Percentiles rank a stretch among this genome's conserved stretches.
Conservation (phyloP, 306 rosid species). For the Citrullus colocynthis region DNA sequence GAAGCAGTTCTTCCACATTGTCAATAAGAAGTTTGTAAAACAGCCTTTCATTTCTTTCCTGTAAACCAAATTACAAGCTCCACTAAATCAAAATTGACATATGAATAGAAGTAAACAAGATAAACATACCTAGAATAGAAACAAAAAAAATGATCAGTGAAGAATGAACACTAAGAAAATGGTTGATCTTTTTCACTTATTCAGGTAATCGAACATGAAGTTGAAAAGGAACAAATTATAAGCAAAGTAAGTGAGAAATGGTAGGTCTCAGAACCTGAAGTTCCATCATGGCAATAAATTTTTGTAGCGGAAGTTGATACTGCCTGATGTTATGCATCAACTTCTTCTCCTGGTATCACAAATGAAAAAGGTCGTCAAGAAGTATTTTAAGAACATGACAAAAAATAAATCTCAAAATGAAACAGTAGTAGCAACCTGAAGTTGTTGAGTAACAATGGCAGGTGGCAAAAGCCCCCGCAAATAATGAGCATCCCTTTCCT, state of each 20-base stretch:
- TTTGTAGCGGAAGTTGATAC: slow-evolving; percentile 76
- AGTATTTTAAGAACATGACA: background rate
- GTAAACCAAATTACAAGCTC: slow-evolving; percentile 14
- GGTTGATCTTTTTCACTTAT: background rate
- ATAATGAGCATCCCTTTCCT: slow-evolving; percentile 92
- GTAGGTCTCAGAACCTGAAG: slow-evolving; percentile 52
- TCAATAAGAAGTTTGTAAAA: slow-evolving; percentile 80
- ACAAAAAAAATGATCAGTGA: background rate
- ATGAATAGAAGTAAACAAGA: background rate
- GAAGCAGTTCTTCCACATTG: slow-evolving; percentile 81
- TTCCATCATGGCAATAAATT: slow-evolving; percentile 71
- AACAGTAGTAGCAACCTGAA: slow-evolving; percentile 46
- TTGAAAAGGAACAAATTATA: background rate
- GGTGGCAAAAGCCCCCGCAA: slow-evolving; percentile 97
- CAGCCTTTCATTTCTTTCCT: slow-evolving; percentile 88
- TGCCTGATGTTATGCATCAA: slow-evolving; percentile 51
- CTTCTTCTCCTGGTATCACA: slow-evolving; percentile 53
- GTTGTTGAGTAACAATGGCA: slow-evolving; percentile 40
- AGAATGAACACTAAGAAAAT: background rate
- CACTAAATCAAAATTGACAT: background rate
- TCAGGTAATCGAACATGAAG: background rate
- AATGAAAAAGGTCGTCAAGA: background rate
- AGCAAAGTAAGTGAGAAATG: background rate
- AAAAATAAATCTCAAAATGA: background rate
- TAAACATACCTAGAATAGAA: background rate